Base-by-base conservation (phyloP, 1,284 basidiomycete species). In the Sanguinoderma infundibulare region DNA sequence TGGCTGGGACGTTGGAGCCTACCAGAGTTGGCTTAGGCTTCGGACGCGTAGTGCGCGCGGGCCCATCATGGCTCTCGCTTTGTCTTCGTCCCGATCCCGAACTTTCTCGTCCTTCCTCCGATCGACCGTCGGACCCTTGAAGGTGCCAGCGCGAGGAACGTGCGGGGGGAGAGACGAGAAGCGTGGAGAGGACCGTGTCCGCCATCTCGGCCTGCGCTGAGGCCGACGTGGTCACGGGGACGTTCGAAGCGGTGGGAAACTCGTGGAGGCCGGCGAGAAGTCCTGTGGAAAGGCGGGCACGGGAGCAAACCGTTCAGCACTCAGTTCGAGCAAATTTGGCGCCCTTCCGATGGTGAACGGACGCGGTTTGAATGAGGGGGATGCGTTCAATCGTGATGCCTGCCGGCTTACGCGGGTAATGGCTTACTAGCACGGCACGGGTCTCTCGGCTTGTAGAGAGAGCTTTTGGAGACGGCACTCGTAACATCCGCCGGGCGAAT, bases 231-330 rank as follows among this genome's bases (percentile, higher is more conserved):
- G 70, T 70, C 59, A 61, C 59, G 49, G 71, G 60, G 44, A 88
- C 80, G 69, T 86, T 79, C 26, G 82, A 74, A 14, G 76, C 74
- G 24, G 90, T 87, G 38, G 92, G 91, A 76, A 95, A 95, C 70
- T 95, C 93, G 72, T 89, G 89, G 38, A 98, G 78, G 5, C 95
- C 94, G 22, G 94, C 96, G 38, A 98, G 81, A 51, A 97, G 87
- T 42, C 96, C 96, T 96, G n/a, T n/a, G n/a, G n/a, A n/a, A n/a
- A 70, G 24, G 24, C 49, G 4, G 47, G 10, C 58, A 53, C 60
- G 62, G 59, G 56, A 65, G 44, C 49, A 47, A 57, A 57, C 6
- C 5, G 44, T 61, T 69, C 56, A 64, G 49, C 34, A 51, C 8
- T 22, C 10, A 17, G 7, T 2, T n/a, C 17, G 28, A 44, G 24